phyloP scores from a whole-genome alignment of 1,139 yeast species.

The Hyphopichia khmerensis region DNA sequence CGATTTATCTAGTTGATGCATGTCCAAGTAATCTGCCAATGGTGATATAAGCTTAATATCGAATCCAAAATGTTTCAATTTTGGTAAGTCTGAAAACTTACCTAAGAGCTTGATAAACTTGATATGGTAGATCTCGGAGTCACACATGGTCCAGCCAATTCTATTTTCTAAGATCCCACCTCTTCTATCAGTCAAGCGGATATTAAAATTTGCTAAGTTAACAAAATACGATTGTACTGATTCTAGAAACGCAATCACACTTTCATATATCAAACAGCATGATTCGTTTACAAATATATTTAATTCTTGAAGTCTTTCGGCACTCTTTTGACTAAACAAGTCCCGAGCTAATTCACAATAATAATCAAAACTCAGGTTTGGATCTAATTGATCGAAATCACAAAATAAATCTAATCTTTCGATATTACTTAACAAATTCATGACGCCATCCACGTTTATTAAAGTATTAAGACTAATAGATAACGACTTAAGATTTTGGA shows the following conservation, averaged over 20 bases:
- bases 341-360: background rate
- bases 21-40: background rate
- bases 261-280: conserved; percentile 12
- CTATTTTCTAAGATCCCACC: background rate
- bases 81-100: background rate
- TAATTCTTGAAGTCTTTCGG: conserved; percentile 11
- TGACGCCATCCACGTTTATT: conserved; percentile 5
- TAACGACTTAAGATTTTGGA: conserved; percentile 11
- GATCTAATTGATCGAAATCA: conserved; percentile 21
- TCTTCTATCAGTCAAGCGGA: background rate
- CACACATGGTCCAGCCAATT: background rate
- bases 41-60: conserved; percentile 3
- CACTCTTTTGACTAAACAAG: background rate
- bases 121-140: background rate
- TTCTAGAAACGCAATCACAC: conserved; percentile 15
- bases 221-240: conserved; percentile 8
- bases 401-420: conserved; percentile 24
- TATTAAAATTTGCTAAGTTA: conserved; percentile 7
- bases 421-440: conserved; percentile 9
- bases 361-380: conserved; percentile 4
- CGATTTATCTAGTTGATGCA: background rate
- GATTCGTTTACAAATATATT: conserved; percentile 21
- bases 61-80: conserved; percentile 6
- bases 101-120: background rate
- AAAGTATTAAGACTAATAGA: conserved; percentile 21